These are phyloP conservation scores for Trypanosoma theileri DNA, from an alignment of 208 protist species.

Conservation along the genomic window DNA sequence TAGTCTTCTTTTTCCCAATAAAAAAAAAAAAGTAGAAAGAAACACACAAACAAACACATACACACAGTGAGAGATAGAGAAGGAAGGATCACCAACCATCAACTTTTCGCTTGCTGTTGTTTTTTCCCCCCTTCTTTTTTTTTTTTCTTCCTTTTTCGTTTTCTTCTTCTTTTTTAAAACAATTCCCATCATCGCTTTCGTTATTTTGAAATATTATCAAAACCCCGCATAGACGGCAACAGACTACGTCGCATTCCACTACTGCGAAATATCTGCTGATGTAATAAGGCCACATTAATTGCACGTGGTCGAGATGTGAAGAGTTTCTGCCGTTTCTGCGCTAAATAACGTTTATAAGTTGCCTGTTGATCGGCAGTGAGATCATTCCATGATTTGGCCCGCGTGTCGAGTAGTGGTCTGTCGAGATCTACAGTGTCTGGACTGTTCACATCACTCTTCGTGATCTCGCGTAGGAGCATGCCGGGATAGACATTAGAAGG, in stretches of 20 bases:
- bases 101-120: background rate
- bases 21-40: too few relatives aligned
- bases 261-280: slow-evolving; percentile 87
- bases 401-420: slow-evolving; percentile 36
- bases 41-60: too few relatives aligned
- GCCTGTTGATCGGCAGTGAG: slow-evolving; percentile 55
- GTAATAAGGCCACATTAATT: slow-evolving; percentile 71
- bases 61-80: too few relatives aligned
- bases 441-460: slow-evolving; percentile 83
- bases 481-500: slow-evolving; percentile 67
- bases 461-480: slow-evolving; percentile 81
- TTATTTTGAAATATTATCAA: slow-evolving; percentile 81
- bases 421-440: slow-evolving; percentile 79
- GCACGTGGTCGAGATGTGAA: slow-evolving; percentile 57
- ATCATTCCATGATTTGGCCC: slow-evolving; percentile 41
- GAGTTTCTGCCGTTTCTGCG: slow-evolving; percentile 61
- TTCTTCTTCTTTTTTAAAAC: slow-evolving; percentile 8
- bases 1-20: too few relatives aligned
- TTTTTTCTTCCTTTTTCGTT: slow-evolving; percentile 13
- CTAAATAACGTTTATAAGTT: slow-evolving; percentile 50
- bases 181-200: background rate
- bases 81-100: slow-evolving; percentile 4
- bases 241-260: slow-evolving; percentile 73
- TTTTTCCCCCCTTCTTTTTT: slow-evolving; percentile 11
- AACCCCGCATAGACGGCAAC: slow-evolving; percentile 78